These are phyloP conservation scores for Yamadazyma pseudoaaseri DNA, from an alignment of 1,139 yeast genomes.

Conservation along the genomic window DNA sequence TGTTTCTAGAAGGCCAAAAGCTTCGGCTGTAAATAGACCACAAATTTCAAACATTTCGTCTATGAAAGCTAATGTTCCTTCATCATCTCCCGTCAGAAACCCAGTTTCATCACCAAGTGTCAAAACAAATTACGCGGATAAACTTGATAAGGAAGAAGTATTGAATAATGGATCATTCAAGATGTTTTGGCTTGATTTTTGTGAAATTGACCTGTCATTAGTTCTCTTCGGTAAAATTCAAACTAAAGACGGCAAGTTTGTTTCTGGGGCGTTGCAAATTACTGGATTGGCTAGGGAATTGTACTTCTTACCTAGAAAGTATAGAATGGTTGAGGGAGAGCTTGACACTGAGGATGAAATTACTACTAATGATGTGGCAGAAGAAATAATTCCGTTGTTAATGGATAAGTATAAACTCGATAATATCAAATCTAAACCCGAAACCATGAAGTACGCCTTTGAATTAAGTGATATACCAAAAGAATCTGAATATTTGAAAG, in stretches of 20 bases:
- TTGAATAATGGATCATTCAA: conserved; percentile 49
- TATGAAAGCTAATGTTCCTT: conserved; percentile 18
- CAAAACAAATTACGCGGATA: conserved; percentile 32
- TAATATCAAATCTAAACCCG: conserved; percentile 68
- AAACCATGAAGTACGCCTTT: conserved; percentile 80
- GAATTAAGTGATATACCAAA: conserved; percentile 79
- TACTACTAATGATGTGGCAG: conserved; percentile 66
- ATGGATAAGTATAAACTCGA: conserved; percentile 63
- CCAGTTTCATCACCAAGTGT: conserved; percentile 16
- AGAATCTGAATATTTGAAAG: conserved; percentile 78
- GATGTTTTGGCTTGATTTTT: conserved; percentile 89
- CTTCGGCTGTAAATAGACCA: conserved; percentile 29
- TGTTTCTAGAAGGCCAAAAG: conserved; percentile 45
- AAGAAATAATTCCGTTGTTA: conserved; percentile 68
- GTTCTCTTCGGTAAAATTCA: conserved; percentile 81
- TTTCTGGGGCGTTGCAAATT: conserved; percentile 78
- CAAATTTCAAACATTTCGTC: conserved; percentile 20
- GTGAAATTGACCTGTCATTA: conserved; percentile 70
- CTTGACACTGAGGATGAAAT: conserved; percentile 39
- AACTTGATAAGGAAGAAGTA: conserved; percentile 44
- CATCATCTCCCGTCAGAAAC: conserved; percentile 22
- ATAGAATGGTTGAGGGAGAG: conserved; percentile 36
- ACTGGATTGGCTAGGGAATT: conserved; percentile 70
- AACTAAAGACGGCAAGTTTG: conserved; percentile 56
- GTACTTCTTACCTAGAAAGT: conserved; percentile 70